Percentiles rank a stretch among this genome's conserved stretches.
These are phyloP conservation scores for Neoascochyta sp. DNA, from an alignment of 2,329 filamentous ascomycete genomes.

Conservation along the genomic window DNA sequence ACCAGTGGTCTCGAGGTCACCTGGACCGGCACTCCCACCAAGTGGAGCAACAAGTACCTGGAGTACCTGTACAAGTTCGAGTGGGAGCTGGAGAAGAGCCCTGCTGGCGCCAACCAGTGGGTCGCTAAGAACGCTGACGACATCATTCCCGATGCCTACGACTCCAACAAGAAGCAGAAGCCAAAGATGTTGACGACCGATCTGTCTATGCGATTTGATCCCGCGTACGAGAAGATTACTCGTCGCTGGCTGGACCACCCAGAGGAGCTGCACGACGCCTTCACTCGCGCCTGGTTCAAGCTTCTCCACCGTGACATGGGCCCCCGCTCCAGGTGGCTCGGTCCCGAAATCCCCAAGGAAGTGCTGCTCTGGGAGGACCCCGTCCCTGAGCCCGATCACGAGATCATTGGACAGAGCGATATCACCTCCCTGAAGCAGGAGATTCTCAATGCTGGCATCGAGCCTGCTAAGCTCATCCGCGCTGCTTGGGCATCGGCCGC, in stretches of 20 bases:
- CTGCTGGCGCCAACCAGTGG: constrained; percentile 74
- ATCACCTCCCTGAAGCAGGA: constrained; percentile 64
- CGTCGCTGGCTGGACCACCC: constrained; percentile 66
- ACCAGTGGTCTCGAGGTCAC: constrained; percentile 74
- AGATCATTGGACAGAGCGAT: constrained; percentile 60
- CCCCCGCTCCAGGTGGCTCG: constrained; percentile 65
- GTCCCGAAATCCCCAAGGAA: constrained; percentile 70
- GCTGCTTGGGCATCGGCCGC: constrained; percentile 38
- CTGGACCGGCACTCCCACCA: constrained; percentile 71
- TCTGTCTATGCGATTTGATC: constrained; percentile 67
- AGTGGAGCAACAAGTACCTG: constrained; percentile 73
- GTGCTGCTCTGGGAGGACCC: constrained; percentile 72
- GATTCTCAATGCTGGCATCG: constrained; percentile 61
- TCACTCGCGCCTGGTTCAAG: constrained; percentile 78
- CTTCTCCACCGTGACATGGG: constrained; percentile 77
- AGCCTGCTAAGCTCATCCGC: constrained; percentile 59
- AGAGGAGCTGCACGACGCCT: constrained; percentile 65
- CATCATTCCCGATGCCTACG: constrained; percentile 69
- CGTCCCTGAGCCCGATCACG: constrained; percentile 57
- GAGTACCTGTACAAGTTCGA: constrained; percentile 75
- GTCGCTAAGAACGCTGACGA: constrained; percentile 64
- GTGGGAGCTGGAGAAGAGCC: constrained; percentile 72
- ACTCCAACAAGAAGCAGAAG: constrained; percentile 66
- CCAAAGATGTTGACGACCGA: constrained; percentile 77
- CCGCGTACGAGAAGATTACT: constrained; percentile 71